phyloP scores from a whole-genome alignment of 257 asterid species.

The Nemophila menziesii region DNA sequence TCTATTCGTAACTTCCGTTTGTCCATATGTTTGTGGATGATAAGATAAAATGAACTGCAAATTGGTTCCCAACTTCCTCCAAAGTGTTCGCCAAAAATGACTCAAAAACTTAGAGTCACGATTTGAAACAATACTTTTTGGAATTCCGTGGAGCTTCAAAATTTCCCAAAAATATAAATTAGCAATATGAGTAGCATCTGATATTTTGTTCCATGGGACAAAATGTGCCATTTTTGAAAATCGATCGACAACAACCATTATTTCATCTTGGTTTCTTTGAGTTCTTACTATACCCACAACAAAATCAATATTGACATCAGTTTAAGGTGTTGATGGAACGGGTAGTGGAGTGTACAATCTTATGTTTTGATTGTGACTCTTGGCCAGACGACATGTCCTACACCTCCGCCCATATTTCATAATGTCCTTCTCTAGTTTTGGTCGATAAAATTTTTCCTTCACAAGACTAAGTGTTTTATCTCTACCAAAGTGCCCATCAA shows the following conservation, averaged over 20 bases:
- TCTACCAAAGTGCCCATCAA: not conserved
- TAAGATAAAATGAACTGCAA: too few species aligned
- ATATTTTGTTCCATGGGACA: not conserved
- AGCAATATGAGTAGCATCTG: not conserved
- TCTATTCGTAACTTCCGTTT: too few species aligned
- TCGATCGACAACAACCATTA: not conserved
- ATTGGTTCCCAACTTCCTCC: too few species aligned
- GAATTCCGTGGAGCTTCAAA: too few species aligned
- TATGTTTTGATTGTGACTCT: not conserved
- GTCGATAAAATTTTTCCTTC: not conserved
- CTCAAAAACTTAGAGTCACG: too few species aligned
- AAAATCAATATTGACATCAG: not conserved
- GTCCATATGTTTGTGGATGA: too few species aligned
- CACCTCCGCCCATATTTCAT: not conserved
- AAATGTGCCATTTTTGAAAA: not conserved
- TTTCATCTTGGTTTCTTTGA: not conserved
- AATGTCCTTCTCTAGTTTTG: not conserved
- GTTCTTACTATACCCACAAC: not conserved
- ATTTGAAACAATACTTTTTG: too few species aligned
- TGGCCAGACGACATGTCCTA: not conserved
- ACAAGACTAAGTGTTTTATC: not conserved
- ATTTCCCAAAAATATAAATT: too few species aligned
- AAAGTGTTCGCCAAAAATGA: too few species aligned
- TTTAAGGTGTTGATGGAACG: not conserved
- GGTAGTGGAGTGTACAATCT: not conserved